Evolutionary conservation across 345 rosid genomes (phyloP), one percentile per base, ranked within the genome.

Genomic region (Eucalyptus cloeziana): DNA sequence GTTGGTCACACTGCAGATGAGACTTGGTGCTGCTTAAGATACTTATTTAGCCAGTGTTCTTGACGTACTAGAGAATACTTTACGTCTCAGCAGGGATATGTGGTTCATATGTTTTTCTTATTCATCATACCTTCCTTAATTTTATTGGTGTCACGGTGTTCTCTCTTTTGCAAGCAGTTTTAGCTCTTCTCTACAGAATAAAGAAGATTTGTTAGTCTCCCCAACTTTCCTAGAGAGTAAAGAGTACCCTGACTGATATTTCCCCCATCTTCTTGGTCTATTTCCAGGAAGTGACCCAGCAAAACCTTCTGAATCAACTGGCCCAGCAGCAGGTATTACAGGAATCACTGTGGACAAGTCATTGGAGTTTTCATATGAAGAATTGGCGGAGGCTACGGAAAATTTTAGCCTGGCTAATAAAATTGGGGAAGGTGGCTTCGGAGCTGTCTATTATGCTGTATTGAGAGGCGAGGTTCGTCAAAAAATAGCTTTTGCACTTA

Each of bases 341-440:
- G 97, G 95, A 50, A 94, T 98, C 88, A 95, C 96, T 40, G 97
- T 98, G 87, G 97, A 94, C 86, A 97, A 96, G 88, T 96, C 99
- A 6, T 96, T 97, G 79, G 99, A 96, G 92, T 97, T 97, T 91
- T 90, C 99, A 21, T 94, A 95, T 88, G 98, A 98, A 92, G 99
- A 98, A 92, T 99, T 98, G 44, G 96, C 99, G 50, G 92, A 88
- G 91, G 99, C 98, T 47, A 97, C 98, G 30, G 96, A 95, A 89
- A 93, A 93, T 93, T 98, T 98, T 92, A 98, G 94, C 91, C 44
- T 95, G 92, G 94, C 99, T 71, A 95, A 94, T 91, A 97, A 96
- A 94, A 98, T 98, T 33, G 99, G 99, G 21, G 76, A 94, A 92
- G 99, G 99, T 89, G 99, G 99, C 90, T 98, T 96, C 86, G 99